Percentiles rank a stretch among this genome's conserved stretches.
Evolutionary conservation across 129 eudicot species (phyloP).

Genomic region (Logfia minima): DNA sequence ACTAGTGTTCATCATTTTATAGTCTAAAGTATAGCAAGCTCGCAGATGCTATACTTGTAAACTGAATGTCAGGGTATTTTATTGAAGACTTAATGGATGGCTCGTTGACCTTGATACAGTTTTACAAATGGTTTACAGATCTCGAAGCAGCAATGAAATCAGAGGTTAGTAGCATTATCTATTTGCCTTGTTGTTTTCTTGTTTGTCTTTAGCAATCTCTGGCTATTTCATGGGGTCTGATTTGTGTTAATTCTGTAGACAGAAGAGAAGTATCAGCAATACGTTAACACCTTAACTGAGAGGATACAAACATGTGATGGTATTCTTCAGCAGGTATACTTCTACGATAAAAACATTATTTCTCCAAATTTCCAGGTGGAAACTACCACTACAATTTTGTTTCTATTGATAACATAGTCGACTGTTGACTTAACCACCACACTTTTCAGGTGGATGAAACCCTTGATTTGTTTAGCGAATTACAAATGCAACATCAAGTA

Average conservation of each 20-base stretch:
- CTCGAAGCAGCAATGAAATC: slow-evolving; percentile 99
- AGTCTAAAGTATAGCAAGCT: slow-evolving; percentile 14
- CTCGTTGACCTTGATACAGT: slow-evolving; percentile 59
- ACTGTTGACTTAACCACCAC: slow-evolving; percentile 10
- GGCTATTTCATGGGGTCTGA: slow-evolving; percentile 21
- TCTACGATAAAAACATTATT: neutral
- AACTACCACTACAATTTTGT: neutral
- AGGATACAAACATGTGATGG: slow-evolving; percentile 89
- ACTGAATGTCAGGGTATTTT: slow-evolving; percentile 21
- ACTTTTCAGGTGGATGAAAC: slow-evolving; percentile 91
- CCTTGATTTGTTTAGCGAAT: slow-evolving; percentile 85
- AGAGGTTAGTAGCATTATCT: slow-evolving; percentile 61
- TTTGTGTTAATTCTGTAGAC: slow-evolving; percentile 54
- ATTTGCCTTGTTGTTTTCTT: slow-evolving; percentile 13
- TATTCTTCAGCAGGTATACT: slow-evolving; percentile 71
- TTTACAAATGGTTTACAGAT: slow-evolving; percentile 92
- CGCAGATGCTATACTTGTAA: slow-evolving; percentile 10
- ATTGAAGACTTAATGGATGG: slow-evolving; percentile 26
- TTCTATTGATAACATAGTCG: slow-evolving; percentile 21
- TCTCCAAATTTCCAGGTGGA: slow-evolving; percentile 11
- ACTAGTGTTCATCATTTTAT: neutral
- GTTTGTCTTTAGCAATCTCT: slow-evolving; percentile 18
- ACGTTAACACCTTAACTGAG: slow-evolving; percentile 79
- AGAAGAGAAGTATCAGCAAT: slow-evolving; percentile 97
- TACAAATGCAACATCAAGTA: slow-evolving; percentile 94